Conservation (phyloP, 2,329 filamentous ascomycete species). For the Hymenotorrendiella dingleyae region DNA sequence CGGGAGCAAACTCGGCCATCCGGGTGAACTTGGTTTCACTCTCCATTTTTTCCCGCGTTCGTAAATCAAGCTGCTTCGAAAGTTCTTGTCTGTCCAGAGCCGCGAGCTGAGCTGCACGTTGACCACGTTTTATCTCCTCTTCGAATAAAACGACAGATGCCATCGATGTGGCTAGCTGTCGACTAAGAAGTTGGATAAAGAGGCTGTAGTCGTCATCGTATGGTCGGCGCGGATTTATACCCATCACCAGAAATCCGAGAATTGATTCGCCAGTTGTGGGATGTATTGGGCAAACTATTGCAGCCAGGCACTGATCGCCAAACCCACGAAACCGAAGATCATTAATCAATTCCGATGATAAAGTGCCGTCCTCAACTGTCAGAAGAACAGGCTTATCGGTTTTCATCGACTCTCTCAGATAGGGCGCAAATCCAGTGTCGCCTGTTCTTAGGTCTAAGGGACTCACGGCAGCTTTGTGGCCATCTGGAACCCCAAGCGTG, state of each 20-base stretch:
- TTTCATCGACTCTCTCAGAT: constrained; percentile 71
- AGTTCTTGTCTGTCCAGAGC: constrained; percentile 72
- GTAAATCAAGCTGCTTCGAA: constrained; percentile 65
- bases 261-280: constrained; percentile 67
- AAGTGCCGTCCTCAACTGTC: constrained; percentile 57
- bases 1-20: constrained; percentile 79
- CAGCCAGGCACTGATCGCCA: constrained; percentile 61
- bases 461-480: constrained; percentile 54
- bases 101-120: constrained; percentile 67
- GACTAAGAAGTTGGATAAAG: constrained; percentile 67
- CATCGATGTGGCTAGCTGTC: constrained; percentile 73
- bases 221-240: constrained; percentile 69
- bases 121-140: constrained; percentile 71
- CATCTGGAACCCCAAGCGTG: constrained; percentile 59
- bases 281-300: constrained; percentile 74
- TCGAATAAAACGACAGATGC: constrained; percentile 79
- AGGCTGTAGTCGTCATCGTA: constrained; percentile 77
- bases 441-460: constrained; percentile 64
- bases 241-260: constrained; percentile 73
- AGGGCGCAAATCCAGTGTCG: constrained; percentile 67
- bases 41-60: constrained; percentile 56
- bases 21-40: constrained; percentile 75
- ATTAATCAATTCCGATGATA: constrained; percentile 58
- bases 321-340: constrained; percentile 67
- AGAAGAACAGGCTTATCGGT: constrained; percentile 61